Percentiles rank a stretch among this genome's conserved stretches.
Conservation (phyloP, 2,329 filamentous ascomycete genomes). For the Tolypocladium capitatum region DNA sequence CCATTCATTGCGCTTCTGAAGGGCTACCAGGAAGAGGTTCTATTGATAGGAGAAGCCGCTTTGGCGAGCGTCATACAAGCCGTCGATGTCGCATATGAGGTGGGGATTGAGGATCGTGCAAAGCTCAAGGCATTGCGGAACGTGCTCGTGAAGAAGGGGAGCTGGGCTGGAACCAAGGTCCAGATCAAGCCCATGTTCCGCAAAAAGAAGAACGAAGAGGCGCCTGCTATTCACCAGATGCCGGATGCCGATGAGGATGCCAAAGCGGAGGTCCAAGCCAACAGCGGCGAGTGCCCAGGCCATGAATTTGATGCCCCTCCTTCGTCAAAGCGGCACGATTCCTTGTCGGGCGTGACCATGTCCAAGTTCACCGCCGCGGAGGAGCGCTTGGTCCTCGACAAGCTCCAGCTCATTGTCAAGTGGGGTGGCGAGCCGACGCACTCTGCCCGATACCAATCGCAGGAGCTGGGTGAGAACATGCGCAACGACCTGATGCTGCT, state of each 20-base stretch:
- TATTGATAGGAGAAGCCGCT: slow-evolving; percentile 84
- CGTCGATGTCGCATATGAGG: slow-evolving; percentile 64
- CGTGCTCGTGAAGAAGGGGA: slow-evolving; percentile 81
- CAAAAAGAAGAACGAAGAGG: slow-evolving; percentile 61
- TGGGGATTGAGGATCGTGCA: slow-evolving; percentile 68
- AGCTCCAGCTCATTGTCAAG: slow-evolving; percentile 94
- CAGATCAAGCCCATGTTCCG: slow-evolving; percentile 99
- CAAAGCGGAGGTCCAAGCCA: slow-evolving; percentile 10
- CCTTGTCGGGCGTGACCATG: slow-evolving; percentile 78
- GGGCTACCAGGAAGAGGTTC: slow-evolving; percentile 90
- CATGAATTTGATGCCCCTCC: slow-evolving; percentile 6
- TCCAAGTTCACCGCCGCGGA: slow-evolving; percentile 89
- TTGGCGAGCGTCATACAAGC: slow-evolving; percentile 80
- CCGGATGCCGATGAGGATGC: slow-evolving; percentile 15
- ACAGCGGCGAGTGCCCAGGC: slow-evolving; percentile 10
- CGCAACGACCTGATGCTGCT: slow-evolving; percentile 85
- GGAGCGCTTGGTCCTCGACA: slow-evolving; percentile 86
- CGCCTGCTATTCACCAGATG: slow-evolving; percentile 23
- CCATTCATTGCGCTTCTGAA: slow-evolving; percentile 92
- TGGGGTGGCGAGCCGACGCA: slow-evolving; percentile 98
- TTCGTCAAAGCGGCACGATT: slow-evolving; percentile 59
- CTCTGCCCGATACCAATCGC: slow-evolving; percentile 88
- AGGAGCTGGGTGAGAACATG: slow-evolving; percentile 92
- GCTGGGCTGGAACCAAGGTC: slow-evolving; percentile 91
- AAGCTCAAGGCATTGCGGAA: slow-evolving; percentile 82